Conservation (phyloP, 2,329 filamentous ascomycete genomes). For the Penicillium psychrosexuale region DNA sequence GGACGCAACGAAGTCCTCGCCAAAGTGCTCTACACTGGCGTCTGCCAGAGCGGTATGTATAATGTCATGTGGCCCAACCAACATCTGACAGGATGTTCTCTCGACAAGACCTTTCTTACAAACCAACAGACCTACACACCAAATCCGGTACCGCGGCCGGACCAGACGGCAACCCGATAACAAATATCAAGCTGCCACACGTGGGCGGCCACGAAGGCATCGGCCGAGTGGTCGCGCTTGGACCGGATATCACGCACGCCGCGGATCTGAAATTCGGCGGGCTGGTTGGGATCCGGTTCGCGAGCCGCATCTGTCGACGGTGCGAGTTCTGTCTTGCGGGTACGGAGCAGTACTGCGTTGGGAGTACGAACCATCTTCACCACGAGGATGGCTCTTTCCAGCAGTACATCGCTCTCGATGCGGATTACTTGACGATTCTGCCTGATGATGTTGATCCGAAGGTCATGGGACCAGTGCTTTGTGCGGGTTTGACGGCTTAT, state of each 20-base stretch:
- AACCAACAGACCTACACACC: conserved; percentile 39
- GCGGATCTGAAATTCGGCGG: conserved; percentile 38
- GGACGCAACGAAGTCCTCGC: conserved; percentile 45
- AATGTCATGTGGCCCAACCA: not conserved
- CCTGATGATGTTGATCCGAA: conserved; percentile 44
- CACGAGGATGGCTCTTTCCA: conserved; percentile 49
- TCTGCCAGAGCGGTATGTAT: conserved; percentile 45
- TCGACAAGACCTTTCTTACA: not conserved
- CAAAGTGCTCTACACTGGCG: conserved; percentile 46
- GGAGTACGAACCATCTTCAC: conserved; percentile 46
- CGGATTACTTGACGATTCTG: conserved; percentile 44
- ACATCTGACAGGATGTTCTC: not conserved
- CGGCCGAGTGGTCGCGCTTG: conserved; percentile 42
- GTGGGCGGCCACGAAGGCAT: conserved; percentile 49
- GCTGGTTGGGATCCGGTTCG: conserved; percentile 46
- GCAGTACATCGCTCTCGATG: conserved; percentile 46
- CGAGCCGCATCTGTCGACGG: conserved; percentile 42
- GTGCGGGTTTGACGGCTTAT: conserved; percentile 46
- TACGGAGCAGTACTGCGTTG: conserved; percentile 42
- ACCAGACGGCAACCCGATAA: conserved; percentile 42
- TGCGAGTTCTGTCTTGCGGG: conserved; percentile 46
- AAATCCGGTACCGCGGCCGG: conserved; percentile 40
- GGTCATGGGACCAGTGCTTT: conserved; percentile 44
- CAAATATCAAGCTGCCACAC: conserved; percentile 46
- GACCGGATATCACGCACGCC: conserved; percentile 31